These are phyloP conservation scores for Suillus cothurnatus DNA, from an alignment of 768 basidiomycete genomes.

Conservation along the genomic window DNA sequence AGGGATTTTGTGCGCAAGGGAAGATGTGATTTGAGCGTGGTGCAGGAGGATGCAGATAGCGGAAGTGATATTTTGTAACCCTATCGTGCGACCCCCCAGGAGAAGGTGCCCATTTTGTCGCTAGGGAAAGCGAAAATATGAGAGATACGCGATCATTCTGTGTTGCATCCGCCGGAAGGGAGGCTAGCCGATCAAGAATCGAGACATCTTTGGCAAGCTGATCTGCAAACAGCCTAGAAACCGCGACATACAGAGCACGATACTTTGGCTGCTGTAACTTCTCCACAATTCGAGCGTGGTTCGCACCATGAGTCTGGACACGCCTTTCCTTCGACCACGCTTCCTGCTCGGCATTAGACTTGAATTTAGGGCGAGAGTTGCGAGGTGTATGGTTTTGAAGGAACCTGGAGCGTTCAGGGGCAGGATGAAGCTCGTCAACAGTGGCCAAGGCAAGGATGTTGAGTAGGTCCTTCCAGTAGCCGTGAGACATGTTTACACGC, in stretches of 20 bases:
- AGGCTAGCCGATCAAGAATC: constrained; percentile 38
- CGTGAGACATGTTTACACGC: constrained; percentile 42
- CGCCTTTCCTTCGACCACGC: constrained; percentile 24
- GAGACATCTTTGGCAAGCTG: constrained; percentile 52
- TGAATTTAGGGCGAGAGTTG: constrained; percentile 29
- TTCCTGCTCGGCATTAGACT: constrained; percentile 25
- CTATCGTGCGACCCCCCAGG: constrained; percentile 61
- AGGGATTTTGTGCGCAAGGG: constrained; percentile 15
- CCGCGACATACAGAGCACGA: constrained; percentile 62
- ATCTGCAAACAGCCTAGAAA: constrained; percentile 61
- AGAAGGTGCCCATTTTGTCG: constrained; percentile 72
- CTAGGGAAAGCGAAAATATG: constrained; percentile 47
- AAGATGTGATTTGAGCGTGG: constrained; percentile 29
- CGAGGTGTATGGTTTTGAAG: constrained; percentile 23
- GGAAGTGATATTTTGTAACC: constrained; percentile 64
- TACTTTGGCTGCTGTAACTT: constrained; percentile 52
- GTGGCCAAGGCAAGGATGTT: constrained; percentile 67
- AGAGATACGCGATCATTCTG: constrained; percentile 16
- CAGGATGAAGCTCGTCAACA: constrained; percentile 45
- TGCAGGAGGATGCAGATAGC: constrained; percentile 60
- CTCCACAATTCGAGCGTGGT: constrained; percentile 39
- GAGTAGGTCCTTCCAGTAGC: constrained; percentile 77
- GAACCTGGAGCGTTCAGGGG: constrained; percentile 19
- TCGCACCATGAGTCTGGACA: constrained; percentile 22
- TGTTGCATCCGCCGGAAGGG: constrained; percentile 35